phyloP scores from a whole-genome alignment of 768 basidiomycete genomes.

The Psilocybe azurescens region DNA sequence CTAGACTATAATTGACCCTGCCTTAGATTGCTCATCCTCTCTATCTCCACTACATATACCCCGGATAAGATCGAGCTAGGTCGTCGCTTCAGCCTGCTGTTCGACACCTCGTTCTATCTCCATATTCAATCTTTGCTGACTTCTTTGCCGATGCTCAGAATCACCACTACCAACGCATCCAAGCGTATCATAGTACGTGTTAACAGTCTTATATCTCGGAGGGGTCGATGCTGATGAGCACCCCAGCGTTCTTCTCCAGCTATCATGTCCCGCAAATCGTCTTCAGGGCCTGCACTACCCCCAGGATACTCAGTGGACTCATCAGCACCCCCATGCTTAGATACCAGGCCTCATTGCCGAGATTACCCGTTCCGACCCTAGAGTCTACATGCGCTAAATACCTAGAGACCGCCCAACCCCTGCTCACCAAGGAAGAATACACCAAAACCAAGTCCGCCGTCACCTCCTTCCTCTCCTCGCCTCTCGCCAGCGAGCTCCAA shows the following conservation, averaged over 20 bases:
- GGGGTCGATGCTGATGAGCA: constrained; percentile 3
- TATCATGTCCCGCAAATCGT: constrained; percentile 29
- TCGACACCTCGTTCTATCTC: constrained; percentile 18
- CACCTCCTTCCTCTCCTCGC: constrained; percentile 70
- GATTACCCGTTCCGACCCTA: constrained; percentile 85
- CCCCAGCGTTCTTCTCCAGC: constrained; percentile 24
- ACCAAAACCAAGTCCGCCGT: constrained; percentile 62
- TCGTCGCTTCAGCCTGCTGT: constrained; percentile 15
- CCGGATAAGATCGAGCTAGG: constrained; percentile 17
- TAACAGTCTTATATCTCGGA: neutral
- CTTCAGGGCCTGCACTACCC: constrained; percentile 27
- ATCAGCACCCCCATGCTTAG: constrained; percentile 72
- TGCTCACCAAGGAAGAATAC: constrained; percentile 69
- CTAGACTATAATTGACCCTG: constrained; percentile 7
- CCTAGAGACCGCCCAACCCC: constrained; percentile 83
- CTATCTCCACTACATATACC: constrained; percentile 24
- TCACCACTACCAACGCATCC: constrained; percentile 24
- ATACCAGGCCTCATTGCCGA: constrained; percentile 74
- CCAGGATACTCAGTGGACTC: constrained; percentile 52
- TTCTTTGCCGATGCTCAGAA: constrained; percentile 27
- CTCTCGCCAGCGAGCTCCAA: constrained; percentile 77
- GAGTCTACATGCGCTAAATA: constrained; percentile 87
- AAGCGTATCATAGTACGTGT: constrained; percentile 26
- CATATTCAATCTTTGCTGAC: constrained; percentile 8
- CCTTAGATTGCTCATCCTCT: constrained; percentile 4